Evolutionary conservation across 257 asterid genomes (phyloP).

Genomic region (Mentha longifolia): DNA sequence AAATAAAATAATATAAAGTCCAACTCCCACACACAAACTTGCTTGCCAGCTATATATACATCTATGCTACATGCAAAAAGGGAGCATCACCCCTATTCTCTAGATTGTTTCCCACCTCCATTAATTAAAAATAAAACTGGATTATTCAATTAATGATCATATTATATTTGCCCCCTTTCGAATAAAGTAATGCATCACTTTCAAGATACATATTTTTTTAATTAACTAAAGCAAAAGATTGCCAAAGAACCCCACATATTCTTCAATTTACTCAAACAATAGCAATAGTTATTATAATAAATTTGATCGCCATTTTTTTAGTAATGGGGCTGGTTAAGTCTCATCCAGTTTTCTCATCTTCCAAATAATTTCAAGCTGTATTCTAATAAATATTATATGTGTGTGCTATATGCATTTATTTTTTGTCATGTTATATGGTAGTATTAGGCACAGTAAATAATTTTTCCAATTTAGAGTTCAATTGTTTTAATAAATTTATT

Average conservation of each 20-base stretch:
- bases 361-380: not conserved
- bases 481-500: no score
- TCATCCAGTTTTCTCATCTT: not conserved
- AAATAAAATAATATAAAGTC: slow-evolving; percentile 24
- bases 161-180: slow-evolving; percentile 23
- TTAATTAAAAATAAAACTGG: slow-evolving; percentile 21
- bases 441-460: no score
- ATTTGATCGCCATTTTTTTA: not conserved
- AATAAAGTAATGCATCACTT: slow-evolving; percentile 34
- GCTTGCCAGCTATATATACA: slow-evolving; percentile 56
- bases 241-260: slow-evolving; percentile 44
- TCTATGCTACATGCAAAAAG: slow-evolving; percentile 44
- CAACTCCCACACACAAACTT: slow-evolving; percentile 33
- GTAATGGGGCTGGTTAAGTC: not conserved
- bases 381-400: no score
- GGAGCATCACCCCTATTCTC: slow-evolving; percentile 46
- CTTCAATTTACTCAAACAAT: slow-evolving; percentile 38
- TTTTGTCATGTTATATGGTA: no score
- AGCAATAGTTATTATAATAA: slow-evolving; percentile 22
- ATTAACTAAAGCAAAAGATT: slow-evolving; percentile 42
- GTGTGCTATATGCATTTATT: no score
- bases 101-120: slow-evolving; percentile 43
- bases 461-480: no score
- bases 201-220: slow-evolving; percentile 32
- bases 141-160: slow-evolving; percentile 13